Conservation (phyloP, 768 basidiomycete species). For the Suillus alpinus region DNA sequence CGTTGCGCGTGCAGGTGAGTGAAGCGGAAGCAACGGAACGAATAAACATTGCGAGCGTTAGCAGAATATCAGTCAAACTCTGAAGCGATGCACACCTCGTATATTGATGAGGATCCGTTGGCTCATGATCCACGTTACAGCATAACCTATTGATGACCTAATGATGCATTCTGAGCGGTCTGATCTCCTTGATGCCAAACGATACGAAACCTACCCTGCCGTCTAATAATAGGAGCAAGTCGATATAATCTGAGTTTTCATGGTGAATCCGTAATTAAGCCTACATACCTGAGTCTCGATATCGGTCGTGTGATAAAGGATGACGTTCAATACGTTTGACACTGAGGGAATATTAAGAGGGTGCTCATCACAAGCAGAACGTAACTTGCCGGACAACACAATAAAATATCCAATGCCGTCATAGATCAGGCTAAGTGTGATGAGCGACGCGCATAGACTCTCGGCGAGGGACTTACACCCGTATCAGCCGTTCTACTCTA, state of each 20-base stretch:
- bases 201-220: slow-evolving; percentile 41
- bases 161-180: background rate
- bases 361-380: background rate
- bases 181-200: background rate
- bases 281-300: slow-evolving; percentile 43
- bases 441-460: background rate
- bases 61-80: background rate
- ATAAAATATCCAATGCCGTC: slow-evolving; percentile 60
- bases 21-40: background rate
- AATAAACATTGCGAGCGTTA: background rate
- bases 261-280: slow-evolving; percentile 1
- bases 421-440: slow-evolving; percentile 53
- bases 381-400: slow-evolving; percentile 40
- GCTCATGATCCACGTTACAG: slow-evolving; percentile 60
- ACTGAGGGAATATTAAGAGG: slow-evolving; percentile 25
- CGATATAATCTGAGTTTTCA: background rate
- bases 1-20: slow-evolving; percentile 10
- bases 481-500: slow-evolving; percentile 32
- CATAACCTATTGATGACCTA: slow-evolving; percentile 57
- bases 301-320: slow-evolving; percentile 42
- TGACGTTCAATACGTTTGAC: slow-evolving; percentile 49
- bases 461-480: slow-evolving; percentile 13
- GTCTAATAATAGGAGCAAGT: slow-evolving; percentile 34
- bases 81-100: slow-evolving; percentile 36
- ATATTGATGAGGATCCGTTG: slow-evolving; percentile 57